Percentiles rank a stretch among this genome's conserved stretches.
Evolutionary conservation across 495 filamentous ascomycete species (phyloP).

Genomic region (Bacidia rubella): DNA sequence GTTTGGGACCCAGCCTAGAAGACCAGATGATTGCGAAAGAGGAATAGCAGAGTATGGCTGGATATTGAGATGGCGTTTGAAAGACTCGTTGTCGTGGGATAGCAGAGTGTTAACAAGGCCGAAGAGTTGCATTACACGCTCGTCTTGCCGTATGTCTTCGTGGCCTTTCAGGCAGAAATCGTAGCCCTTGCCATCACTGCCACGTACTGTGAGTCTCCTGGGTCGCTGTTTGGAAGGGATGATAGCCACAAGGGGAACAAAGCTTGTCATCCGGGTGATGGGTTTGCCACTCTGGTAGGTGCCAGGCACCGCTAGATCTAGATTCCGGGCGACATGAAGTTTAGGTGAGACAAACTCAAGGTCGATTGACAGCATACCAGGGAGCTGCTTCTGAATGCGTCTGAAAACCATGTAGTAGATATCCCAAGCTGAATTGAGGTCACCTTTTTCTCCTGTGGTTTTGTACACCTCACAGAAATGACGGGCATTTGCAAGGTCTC

Average conservation of each 20-base stretch:
- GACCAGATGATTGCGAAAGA: conserved; percentile 86
- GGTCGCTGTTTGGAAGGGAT: conserved; percentile 96
- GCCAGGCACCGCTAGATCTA: conserved; percentile 85
- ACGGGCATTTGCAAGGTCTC: conserved; percentile 83
- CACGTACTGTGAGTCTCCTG: conserved; percentile 73
- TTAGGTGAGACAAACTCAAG: conserved; percentile 92
- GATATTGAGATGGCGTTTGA: conserved; percentile 92
- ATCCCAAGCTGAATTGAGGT: conserved; percentile 97
- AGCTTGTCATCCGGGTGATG: conserved; percentile 72
- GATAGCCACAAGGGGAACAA: conserved; percentile 78
- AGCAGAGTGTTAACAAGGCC: conserved; percentile 91
- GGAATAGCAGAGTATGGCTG: conserved; percentile 91
- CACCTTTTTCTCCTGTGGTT: conserved; percentile 71
- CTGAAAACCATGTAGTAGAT: conserved; percentile 96
- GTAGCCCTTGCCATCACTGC: conserved; percentile 75
- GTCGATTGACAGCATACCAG: conserved; percentile 82
- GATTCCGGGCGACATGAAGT: conserved; percentile 63
- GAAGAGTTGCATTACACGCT: conserved; percentile 98
- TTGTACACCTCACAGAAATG: conserved; percentile 93
- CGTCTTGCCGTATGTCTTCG: conserved; percentile 96
- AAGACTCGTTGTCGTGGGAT: conserved; percentile 81
- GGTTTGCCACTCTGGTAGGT: conserved; percentile 84
- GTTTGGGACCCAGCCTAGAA: conserved; percentile 95
- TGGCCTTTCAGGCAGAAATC: conserved; percentile 88
- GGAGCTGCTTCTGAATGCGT: conserved; percentile 85